Conservation (phyloP, 2,329 filamentous ascomycete species). For the Nakataea oryzae region DNA sequence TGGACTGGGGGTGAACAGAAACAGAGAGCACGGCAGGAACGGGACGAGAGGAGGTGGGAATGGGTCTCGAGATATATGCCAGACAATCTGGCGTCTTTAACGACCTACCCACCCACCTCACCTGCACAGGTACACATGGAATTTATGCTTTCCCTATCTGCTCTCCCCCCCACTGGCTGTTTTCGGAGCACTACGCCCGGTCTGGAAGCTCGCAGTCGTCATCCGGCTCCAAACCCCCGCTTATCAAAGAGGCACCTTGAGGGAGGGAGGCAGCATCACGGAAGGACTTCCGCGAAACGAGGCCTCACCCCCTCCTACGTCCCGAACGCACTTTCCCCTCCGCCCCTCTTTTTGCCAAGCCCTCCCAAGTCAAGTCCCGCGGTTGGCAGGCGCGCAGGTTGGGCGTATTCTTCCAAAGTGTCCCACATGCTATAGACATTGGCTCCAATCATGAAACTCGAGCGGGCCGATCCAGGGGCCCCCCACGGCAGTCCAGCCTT, state of each 20-base stretch:
- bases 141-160: too few relatives aligned
- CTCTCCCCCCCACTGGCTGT: neutral
- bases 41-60: neutral
- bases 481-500: neutral
- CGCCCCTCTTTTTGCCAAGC: neutral
- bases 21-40: neutral
- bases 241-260: neutral
- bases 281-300: neutral
- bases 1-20: neutral
- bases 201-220: neutral
- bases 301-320: neutral
- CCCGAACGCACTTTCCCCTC: neutral
- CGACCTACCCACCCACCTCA: neutral
- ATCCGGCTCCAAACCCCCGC: neutral
- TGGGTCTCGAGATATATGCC: neutral
- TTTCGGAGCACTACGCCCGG: neutral
- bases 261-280: neutral
- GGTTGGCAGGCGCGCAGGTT: neutral
- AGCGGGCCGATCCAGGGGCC: neutral
- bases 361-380: neutral
- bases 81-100: neutral
- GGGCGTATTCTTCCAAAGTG: neutral
- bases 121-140: too few relatives aligned
- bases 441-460: neutral
- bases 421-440: neutral